Base-by-base conservation (phyloP, 306 rosid genomes). In the Vigna angularis region DNA sequence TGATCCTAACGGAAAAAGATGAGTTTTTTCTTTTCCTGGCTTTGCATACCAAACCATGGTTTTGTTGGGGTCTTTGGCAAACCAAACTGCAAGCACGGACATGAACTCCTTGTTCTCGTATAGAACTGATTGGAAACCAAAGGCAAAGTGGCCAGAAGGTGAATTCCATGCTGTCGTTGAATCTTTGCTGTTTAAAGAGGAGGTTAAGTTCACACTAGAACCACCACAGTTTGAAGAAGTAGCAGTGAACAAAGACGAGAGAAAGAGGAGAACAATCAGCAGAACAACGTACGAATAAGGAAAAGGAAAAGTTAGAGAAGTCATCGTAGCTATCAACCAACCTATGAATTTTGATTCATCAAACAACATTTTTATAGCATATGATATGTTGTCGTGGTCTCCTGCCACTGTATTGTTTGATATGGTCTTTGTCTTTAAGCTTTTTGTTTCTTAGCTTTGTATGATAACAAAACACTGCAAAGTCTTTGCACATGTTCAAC, bases 11-110 rank as follows among this genome's bases (percentile, higher is more conserved):
- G 85, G 75, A 34, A 62, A 20, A 28, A 5, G 14, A 11, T 2
- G 38, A 22, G 2, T 6, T 40, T 20, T 13, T 40, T 20, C 36
- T 5, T 34, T 34, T 11, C 44, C 36, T 58, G 44, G 66, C 34
- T 77, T 86, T 63, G 83, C 82, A 57, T 62, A 70, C 84, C 86
- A 81, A 78, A 81, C 80, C 62, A 32, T 62, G 47, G 68, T 62
- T 15, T 9, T 1, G 47, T 62, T 32, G 47, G 68, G 68, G 47
- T 34, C 68, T 3, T 62, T 32, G 47, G 45, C 24, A 34, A 62
- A 62, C 78, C 8, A 50, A 62, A 62, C 47, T 17, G 24, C 68
- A 9, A 62, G 47, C 68, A 62, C 47, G 67, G 42, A 62, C 32
- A 5, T 28, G 20, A 38, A 15, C 6, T 47, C n/a, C 2, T 16